Conservation (phyloP, 108 stramenopile species). For the Fistulifera solaris region DNA sequence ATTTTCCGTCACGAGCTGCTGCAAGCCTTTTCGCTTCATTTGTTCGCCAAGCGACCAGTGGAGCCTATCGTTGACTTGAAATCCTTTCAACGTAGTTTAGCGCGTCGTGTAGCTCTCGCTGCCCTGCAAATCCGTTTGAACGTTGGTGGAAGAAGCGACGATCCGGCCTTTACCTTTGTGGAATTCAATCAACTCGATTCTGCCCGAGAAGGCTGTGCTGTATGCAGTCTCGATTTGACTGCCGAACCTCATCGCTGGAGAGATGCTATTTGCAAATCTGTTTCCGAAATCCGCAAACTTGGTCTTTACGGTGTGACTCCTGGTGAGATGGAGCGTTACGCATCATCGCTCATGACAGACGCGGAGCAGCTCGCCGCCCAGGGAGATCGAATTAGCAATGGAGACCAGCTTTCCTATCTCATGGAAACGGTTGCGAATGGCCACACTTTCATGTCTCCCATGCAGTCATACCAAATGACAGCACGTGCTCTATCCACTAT, state of each 20-base stretch:
- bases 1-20: slow-evolving; percentile 84
- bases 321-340: slow-evolving; percentile 90
- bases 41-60: slow-evolving; percentile 95
- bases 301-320: slow-evolving; percentile 85
- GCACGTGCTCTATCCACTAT: slow-evolving; percentile 75
- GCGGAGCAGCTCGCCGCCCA: slow-evolving; percentile 90
- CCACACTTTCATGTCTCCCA: slow-evolving; percentile 95
- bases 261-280: slow-evolving; percentile 82
- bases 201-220: slow-evolving; percentile 94
- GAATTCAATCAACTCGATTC: slow-evolving; percentile 97
- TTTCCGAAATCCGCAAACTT: slow-evolving; percentile 88
- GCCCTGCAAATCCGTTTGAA: slow-evolving; percentile 95
- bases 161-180: slow-evolving; percentile 94
- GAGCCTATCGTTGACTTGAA: slow-evolving; percentile 77
- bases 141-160: slow-evolving; percentile 82
- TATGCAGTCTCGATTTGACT: slow-evolving; percentile 94
- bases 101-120: slow-evolving; percentile 84
- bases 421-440: slow-evolving; percentile 97
- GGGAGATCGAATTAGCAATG: slow-evolving; percentile 86
- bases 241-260: slow-evolving; percentile 88
- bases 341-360: slow-evolving; percentile 86
- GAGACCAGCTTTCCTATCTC: slow-evolving; percentile 87
- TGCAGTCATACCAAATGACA: slow-evolving; percentile 84
- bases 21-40: slow-evolving; percentile 90
- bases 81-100: slow-evolving; percentile 78